Conservation (phyloP, 2,329 filamentous ascomycete genomes). For the Clarireedia paspali region DNA sequence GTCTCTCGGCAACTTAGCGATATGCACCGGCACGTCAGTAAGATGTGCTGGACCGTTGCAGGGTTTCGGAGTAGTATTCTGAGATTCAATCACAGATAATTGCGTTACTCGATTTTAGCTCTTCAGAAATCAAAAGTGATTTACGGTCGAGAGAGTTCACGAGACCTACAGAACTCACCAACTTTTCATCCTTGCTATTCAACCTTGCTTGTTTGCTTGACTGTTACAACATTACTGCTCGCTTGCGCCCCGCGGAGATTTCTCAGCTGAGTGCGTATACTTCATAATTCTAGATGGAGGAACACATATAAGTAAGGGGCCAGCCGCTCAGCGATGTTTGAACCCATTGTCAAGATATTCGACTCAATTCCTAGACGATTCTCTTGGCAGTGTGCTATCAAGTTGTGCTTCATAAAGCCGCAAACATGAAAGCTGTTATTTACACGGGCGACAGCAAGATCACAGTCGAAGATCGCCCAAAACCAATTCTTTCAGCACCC, state of each 20-base stretch:
- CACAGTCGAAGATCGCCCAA: constrained; percentile 45
- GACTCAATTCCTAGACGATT: neutral
- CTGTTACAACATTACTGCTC: neutral
- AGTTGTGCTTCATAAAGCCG: neutral
- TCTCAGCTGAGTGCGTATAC: neutral
- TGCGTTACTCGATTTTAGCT: too few species aligned
- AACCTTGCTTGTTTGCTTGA: neutral
- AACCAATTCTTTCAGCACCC: constrained; percentile 34
- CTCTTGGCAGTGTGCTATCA: neutral
- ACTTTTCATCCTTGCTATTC: too few species aligned
- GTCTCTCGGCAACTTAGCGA: too few species aligned
- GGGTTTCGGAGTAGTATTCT: too few species aligned
- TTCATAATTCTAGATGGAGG: neutral
- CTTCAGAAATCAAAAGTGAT: too few species aligned
- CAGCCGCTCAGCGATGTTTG: neutral
- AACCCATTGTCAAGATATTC: neutral
- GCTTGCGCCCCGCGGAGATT: neutral
- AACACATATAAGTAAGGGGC: neutral
- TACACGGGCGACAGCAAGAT: constrained; percentile 79
- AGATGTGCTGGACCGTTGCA: too few species aligned
- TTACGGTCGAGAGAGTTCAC: too few species aligned
- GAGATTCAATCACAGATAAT: too few species aligned
- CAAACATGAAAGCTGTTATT: constrained; percentile 64
- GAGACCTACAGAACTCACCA: too few species aligned
- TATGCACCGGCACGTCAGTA: too few species aligned